A percentile compares a stretch with the other conserved stretches of the same genome.
Evolutionary conservation across 2,329 filamentous ascomycete genomes (phyloP).

Genomic region (Fusarium concolor): DNA sequence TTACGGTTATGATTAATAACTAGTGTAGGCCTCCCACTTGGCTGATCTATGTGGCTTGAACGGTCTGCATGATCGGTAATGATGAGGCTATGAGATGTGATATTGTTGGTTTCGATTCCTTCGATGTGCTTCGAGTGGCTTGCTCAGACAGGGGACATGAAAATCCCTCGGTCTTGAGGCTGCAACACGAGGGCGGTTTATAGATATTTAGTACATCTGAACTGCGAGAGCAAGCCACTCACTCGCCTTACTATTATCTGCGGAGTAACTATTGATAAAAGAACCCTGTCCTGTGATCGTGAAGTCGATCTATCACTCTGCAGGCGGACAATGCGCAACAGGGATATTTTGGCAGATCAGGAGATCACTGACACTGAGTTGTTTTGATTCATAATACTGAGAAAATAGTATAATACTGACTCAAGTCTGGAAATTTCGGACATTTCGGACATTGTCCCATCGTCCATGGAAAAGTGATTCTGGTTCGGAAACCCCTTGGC

Average conservation of each 20-base stretch:
- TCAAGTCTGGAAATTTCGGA: neutral
- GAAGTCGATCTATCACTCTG: neutral
- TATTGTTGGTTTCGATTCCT: neutral
- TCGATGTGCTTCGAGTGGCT: neutral
- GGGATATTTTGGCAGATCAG: neutral
- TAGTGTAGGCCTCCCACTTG: neutral
- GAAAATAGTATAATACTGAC: neutral
- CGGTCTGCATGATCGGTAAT: neutral
- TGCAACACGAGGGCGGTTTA: too few species aligned
- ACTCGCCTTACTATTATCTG: neutral
- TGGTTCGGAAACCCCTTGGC: too few species aligned
- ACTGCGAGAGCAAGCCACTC: neutral
- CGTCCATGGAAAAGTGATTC: too few species aligned
- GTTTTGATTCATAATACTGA: neutral
- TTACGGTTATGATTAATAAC: neutral
- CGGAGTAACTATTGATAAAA: too few species aligned
- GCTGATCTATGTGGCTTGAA: neutral
- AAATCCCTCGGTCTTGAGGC: neutral
- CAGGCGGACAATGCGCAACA: neutral
- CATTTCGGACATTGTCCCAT: too few species aligned
- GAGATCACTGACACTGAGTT: too few species aligned
- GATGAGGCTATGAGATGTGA: neutral
- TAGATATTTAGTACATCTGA: neutral
- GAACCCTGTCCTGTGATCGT: neutral
- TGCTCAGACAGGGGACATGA: neutral